Percentiles rank a stretch among this genome's conserved stretches.
Conservation (phyloP, 495 filamentous ascomycete genomes). For the Xylaria castorea region DNA sequence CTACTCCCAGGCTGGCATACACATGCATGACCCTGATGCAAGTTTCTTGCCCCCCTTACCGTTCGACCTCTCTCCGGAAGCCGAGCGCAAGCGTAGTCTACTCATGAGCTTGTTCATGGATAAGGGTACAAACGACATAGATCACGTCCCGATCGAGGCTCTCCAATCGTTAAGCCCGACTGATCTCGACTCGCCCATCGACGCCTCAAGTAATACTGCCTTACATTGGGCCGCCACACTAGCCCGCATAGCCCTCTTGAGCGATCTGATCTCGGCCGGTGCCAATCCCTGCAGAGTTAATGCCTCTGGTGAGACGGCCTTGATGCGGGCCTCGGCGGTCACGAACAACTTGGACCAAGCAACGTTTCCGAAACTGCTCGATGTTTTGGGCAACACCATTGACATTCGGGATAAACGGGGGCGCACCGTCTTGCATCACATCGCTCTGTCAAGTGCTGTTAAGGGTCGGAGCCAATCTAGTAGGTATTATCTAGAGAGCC, state of each 20-base stretch:
- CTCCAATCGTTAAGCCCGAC: conserved; percentile 69
- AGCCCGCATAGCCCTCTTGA: conserved; percentile 79
- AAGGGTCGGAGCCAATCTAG: conserved; percentile 84
- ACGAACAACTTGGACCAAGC: conserved; percentile 89
- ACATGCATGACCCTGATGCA: conserved; percentile 55
- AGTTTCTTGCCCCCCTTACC: conserved; percentile 74
- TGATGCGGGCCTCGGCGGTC: conserved; percentile 86
- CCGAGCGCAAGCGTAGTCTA: conserved; percentile 75
- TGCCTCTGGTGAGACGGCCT: conserved; percentile 82
- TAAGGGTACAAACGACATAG: conserved; percentile 66
- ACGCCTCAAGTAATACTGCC: conserved; percentile 83
- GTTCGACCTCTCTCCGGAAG: conserved; percentile 67
- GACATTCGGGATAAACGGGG: conserved; percentile 88
- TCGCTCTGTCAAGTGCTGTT: conserved; percentile 91
- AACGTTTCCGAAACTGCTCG: conserved; percentile 82
- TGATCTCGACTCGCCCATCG: conserved; percentile 89
- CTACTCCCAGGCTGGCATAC: conserved; percentile 64
- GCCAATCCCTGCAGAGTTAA: conserved; percentile 89
- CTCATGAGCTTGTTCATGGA: conserved; percentile 91
- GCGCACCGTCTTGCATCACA: conserved; percentile 92
- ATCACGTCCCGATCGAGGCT: conserved; percentile 52
- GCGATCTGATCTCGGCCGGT: conserved; percentile 79
- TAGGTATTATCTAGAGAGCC: conserved; percentile 89
- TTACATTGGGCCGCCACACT: conserved; percentile 98
- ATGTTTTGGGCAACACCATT: conserved; percentile 87